These are phyloP conservation scores for Bretziella fagacearum DNA, from an alignment of 2,329 filamentous ascomycete genomes.

Conservation along the genomic window DNA sequence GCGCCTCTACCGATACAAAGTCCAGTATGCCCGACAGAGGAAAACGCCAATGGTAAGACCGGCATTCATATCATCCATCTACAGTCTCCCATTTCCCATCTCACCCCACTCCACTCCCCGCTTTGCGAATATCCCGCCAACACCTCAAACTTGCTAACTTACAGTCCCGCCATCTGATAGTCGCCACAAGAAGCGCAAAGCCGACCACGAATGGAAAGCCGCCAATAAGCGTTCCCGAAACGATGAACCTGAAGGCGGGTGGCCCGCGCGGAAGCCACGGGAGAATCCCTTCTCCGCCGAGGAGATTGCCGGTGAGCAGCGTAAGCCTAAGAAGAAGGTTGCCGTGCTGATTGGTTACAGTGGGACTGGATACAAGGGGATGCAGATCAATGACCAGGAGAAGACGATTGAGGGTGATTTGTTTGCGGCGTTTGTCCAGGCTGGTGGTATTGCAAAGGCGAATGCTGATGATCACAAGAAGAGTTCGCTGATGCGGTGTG, in stretches of 20 bases:
- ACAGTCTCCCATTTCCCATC: neutral
- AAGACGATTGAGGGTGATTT: conserved; percentile 94
- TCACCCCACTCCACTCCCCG: neutral
- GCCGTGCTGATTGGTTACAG: conserved; percentile 92
- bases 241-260: conserved; percentile 13
- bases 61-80: neutral
- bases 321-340: conserved; percentile 87
- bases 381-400: conserved; percentile 72
- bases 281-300: conserved; percentile 45
- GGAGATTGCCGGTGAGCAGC: conserved; percentile 74
- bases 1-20: conserved; percentile 7
- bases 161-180: conserved; percentile 2
- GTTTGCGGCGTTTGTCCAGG: conserved; percentile 78
- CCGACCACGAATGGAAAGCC: conserved; percentile 12
- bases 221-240: conserved; percentile 14
- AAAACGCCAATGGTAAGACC: conserved; percentile 12
- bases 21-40: conserved; percentile 6
- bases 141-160: conserved; percentile 12
- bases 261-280: conserved; percentile 13
- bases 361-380: conserved; percentile 89
- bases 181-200: conserved; percentile 15
- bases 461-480: conserved; percentile 97
- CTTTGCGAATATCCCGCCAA: conserved; percentile 7
- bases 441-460: conserved; percentile 86
- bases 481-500: conserved; percentile 82